Percentiles rank a stretch among this genome's conserved stretches.
These are phyloP conservation scores for Mortierella sp. DNA, from an alignment of 371 early-diverging fungal genomes.

Conservation along the genomic window DNA sequence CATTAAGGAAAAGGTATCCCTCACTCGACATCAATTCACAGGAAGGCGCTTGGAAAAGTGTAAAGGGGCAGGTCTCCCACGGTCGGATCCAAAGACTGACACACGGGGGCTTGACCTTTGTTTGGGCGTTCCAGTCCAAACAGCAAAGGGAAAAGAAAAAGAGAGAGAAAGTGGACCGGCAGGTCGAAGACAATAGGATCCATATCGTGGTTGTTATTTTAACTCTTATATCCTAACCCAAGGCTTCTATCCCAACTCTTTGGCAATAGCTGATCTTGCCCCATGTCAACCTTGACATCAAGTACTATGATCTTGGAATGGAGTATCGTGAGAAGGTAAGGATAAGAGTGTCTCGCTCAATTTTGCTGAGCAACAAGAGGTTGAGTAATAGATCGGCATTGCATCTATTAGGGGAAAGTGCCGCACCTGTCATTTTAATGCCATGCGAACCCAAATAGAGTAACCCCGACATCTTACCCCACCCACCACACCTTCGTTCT, in stretches of 20 bases:
- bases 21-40: not conserved
- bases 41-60: not conserved
- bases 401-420: not conserved
- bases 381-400: no score
- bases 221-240: constrained; percentile 7
- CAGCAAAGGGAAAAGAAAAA: no score
- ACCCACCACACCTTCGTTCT: constrained; percentile 1
- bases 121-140: no score
- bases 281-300: constrained; percentile 91
- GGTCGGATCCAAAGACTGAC: not conserved
- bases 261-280: constrained; percentile 82
- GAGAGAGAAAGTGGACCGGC: no score
- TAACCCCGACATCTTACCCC: not conserved
- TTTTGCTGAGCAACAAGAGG: no score
- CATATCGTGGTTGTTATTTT: no score
- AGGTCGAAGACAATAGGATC: no score
- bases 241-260: not conserved
- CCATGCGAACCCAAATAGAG: no score
- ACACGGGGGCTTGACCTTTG: not conserved
- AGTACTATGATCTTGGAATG: constrained; percentile 96
- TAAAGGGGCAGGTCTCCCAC: not conserved
- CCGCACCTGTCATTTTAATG: not conserved
- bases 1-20: constrained; percentile 85
- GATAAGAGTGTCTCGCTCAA: not conserved
- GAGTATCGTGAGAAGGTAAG: constrained; percentile 88